Conservation (phyloP, 176 grass and related monocot genomes). For the Ampelocalamus luodianensis region DNA sequence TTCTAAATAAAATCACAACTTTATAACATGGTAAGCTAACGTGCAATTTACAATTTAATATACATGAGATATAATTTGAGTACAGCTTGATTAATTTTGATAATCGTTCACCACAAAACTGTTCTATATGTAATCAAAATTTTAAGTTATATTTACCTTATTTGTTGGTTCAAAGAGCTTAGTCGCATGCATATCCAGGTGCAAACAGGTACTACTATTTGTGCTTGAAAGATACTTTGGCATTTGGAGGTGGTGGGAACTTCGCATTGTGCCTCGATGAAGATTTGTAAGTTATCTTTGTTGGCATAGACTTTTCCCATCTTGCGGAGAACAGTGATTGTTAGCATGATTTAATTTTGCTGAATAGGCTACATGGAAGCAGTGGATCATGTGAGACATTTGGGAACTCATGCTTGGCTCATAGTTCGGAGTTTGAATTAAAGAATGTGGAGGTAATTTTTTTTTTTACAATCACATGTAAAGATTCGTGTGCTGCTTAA, state of each 20-base stretch:
- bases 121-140: neutral
- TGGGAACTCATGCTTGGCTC: conserved; percentile 86
- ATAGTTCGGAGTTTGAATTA: conserved; percentile 73
- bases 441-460: conserved; percentile 73
- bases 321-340: neutral
- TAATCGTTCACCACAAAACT: neutral
- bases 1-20: conserved; percentile 12
- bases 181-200: conserved; percentile 46
- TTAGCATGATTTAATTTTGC: conserved; percentile 30
- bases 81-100: neutral
- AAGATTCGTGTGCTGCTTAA: neutral
- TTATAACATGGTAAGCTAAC: neutral
- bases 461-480: conserved; percentile 1
- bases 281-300: conserved; percentile 75
- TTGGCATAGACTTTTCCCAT: conserved; percentile 1
- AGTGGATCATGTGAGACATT: conserved; percentile 88
- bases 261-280: conserved; percentile 80
- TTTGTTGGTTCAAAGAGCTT: conserved; percentile 39
- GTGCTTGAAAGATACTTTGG: conserved; percentile 81
- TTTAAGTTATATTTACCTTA: neutral
- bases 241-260: conserved; percentile 86
- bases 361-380: conserved; percentile 75
- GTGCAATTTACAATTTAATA: neutral
- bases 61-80: neutral
- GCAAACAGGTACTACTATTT: conserved; percentile 91